These are phyloP conservation scores for Xylariaceae sp. DNA, from an alignment of 2,329 filamentous ascomycete genomes.

Conservation along the genomic window DNA sequence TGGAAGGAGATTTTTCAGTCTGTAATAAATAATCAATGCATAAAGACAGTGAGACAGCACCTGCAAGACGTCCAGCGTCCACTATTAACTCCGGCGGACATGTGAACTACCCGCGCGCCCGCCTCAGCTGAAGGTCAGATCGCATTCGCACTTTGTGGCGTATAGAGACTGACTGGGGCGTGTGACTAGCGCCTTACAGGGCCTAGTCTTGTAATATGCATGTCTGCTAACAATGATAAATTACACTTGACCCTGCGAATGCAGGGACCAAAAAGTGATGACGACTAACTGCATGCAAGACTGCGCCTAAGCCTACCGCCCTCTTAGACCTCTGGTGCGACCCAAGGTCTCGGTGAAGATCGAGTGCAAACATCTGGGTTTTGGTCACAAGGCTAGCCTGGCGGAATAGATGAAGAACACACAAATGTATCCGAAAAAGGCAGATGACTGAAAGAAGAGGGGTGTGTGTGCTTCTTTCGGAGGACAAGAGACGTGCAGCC, in stretches of 20 bases:
- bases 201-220: not conserved
- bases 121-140: constrained; percentile 12
- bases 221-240: too few species aligned
- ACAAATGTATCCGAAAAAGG: too few species aligned
- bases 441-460: too few species aligned
- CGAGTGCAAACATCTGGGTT: not conserved
- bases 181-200: too few species aligned
- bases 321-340: not conserved
- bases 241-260: too few species aligned
- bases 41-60: too few species aligned
- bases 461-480: too few species aligned
- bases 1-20: not conserved
- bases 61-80: not conserved
- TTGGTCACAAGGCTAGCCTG: not conserved
- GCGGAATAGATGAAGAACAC: too few species aligned
- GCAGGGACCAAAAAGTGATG: constrained; percentile 2
- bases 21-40: constrained; percentile 1
- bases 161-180: too few species aligned
- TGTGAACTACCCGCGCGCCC: constrained; percentile 22
- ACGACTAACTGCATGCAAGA: constrained; percentile 8
- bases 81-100: constrained; percentile 25
- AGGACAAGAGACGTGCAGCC: too few species aligned
- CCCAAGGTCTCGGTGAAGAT: not conserved
- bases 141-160: too few species aligned
- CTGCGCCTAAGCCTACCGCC: not conserved